Evolutionary conservation across 1,284 basidiomycete genomes (phyloP).

Genomic region (Hemileia vastatrix): DNA sequence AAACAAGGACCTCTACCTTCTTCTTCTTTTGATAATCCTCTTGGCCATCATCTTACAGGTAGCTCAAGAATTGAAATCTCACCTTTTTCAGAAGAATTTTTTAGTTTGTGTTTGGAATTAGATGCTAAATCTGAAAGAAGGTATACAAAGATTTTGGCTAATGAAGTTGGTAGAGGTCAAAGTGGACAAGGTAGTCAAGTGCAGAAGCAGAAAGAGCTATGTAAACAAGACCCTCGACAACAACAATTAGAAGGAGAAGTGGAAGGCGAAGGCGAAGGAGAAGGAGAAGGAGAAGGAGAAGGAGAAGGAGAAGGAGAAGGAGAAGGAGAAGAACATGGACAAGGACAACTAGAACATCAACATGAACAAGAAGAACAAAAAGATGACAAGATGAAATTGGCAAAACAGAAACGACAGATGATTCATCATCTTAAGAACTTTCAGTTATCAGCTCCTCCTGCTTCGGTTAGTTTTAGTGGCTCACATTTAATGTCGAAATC

Average conservation of each 20-base stretch:
- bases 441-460: too few species aligned
- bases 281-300: constrained; percentile 76
- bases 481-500: neutral
- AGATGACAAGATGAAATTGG: too few species aligned
- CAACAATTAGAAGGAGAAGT: constrained; percentile 52
- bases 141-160: constrained; percentile 60
- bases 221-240: constrained; percentile 52
- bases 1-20: neutral
- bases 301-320: constrained; percentile 55
- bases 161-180: constrained; percentile 66
- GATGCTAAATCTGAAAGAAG: constrained; percentile 66
- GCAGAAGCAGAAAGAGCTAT: constrained; percentile 79
- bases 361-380: constrained; percentile 75
- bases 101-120: constrained; percentile 46
- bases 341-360: constrained; percentile 73
- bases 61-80: neutral
- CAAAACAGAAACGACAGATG: too few species aligned
- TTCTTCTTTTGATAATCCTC: neutral
- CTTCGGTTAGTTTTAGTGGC: too few species aligned
- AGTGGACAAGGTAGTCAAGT: constrained; percentile 66
- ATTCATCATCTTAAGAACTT: too few species aligned
- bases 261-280: too few species aligned
- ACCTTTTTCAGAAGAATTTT: neutral
- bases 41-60: neutral
- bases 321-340: constrained; percentile 57